phyloP scores from a whole-genome alignment of 139 green algal species.

The Bryopsis sp. region DNA sequence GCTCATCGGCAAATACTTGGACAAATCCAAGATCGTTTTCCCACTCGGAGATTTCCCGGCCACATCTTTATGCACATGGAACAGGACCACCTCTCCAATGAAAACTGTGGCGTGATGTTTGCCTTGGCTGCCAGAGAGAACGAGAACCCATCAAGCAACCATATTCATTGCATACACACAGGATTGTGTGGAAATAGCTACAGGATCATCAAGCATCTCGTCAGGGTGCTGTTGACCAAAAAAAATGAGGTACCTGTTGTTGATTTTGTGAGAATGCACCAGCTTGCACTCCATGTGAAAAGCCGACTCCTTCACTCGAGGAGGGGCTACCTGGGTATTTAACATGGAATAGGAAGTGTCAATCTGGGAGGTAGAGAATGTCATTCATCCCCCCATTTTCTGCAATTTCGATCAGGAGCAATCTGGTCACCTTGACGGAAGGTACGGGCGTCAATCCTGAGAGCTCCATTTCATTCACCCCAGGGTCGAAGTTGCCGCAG shows the following conservation, averaged over 20 bases:
- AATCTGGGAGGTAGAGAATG: too few relatives aligned
- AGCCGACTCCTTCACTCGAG: constrained; percentile 71
- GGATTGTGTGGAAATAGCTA: neutral
- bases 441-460: constrained; percentile 61
- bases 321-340: constrained; percentile 54
- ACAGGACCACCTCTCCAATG: constrained; percentile 74
- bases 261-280: constrained; percentile 46
- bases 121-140: constrained; percentile 17
- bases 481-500: constrained; percentile 64
- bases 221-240: too few relatives aligned
- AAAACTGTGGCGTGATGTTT: constrained; percentile 47
- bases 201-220: neutral
- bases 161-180: too few relatives aligned
- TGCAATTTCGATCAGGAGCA: too few relatives aligned
- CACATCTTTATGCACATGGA: constrained; percentile 67
- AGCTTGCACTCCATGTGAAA: constrained; percentile 86
- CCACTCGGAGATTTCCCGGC: constrained; percentile 28
- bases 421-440: constrained; percentile 35
- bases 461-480: constrained; percentile 73
- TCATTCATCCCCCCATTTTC: too few relatives aligned
- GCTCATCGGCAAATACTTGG: constrained; percentile 44
- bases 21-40: constrained; percentile 59
- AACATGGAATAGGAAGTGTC: neutral
- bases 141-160: neutral
- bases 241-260: constrained; percentile 42